Conservation (phyloP, 805 yeast genomes). For the Komagataella phaffii region DNA sequence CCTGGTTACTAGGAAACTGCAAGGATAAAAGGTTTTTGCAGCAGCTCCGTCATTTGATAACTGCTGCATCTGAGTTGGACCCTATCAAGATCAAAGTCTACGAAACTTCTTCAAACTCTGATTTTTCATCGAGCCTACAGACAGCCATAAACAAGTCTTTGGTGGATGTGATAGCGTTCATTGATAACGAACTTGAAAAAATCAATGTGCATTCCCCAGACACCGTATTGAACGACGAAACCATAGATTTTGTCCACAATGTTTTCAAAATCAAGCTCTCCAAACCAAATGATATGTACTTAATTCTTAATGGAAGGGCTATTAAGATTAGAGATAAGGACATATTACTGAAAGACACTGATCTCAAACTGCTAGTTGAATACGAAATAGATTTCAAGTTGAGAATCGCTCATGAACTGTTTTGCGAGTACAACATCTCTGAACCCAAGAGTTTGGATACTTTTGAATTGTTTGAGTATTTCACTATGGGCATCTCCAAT, state of each 20-base stretch:
- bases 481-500: conserved; percentile 9
- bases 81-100: neutral
- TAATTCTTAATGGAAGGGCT: conserved; percentile 43
- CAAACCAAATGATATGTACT: conserved; percentile 9
- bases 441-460: neutral
- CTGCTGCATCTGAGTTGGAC: neutral
- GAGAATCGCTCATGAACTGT: conserved; percentile 7
- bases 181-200: neutral
- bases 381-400: conserved; percentile 36
- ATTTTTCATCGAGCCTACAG: neutral
- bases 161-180: neutral
- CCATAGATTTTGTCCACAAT: neutral
- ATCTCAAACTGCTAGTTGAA: conserved; percentile 24
- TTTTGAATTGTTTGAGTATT: conserved; percentile 11
- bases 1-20: neutral
- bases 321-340: conserved; percentile 19
- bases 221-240: neutral
- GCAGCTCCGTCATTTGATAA: neutral
- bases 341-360: conserved; percentile 9
- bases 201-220: neutral
- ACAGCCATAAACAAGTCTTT: neutral
- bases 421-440: conserved; percentile 12
- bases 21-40: too few species aligned
- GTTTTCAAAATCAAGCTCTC: neutral
- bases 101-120: neutral